A percentile compares a stretch with the other conserved stretches of the same genome.
These are phyloP conservation scores for Senecio squalidus DNA, from an alignment of 140 eudicot genomes.

Conservation along the genomic window DNA sequence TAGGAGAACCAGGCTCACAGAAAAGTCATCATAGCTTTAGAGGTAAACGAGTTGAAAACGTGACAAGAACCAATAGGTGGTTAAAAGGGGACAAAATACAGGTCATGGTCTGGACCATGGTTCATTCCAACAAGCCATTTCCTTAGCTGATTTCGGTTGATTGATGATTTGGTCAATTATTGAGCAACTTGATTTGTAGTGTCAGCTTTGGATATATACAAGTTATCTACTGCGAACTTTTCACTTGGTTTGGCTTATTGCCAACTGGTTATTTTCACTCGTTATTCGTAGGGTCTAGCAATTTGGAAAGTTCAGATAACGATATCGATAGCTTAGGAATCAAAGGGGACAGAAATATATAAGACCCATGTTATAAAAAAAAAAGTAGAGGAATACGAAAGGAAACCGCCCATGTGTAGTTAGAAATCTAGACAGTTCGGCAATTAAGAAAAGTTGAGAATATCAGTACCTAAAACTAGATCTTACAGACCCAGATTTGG, in stretches of 20 bases:
- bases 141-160: background rate
- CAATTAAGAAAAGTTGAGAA: background rate
- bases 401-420: background rate
- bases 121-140: constrained; percentile 34
- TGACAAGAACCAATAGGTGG: constrained; percentile 16
- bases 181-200: constrained; percentile 12
- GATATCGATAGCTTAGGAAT: background rate
- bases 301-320: background rate
- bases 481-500: no score
- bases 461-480: no score
- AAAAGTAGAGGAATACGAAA: background rate
- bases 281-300: constrained; percentile 9
- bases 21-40: constrained; percentile 5
- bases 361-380: background rate
- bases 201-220: constrained; percentile 16
- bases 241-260: background rate
- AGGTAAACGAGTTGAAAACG: background rate
- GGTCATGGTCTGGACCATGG: constrained; percentile 37
- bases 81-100: constrained; percentile 38
- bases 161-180: background rate
- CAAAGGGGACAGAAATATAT: background rate
- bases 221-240: background rate
- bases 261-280: constrained; percentile 13
- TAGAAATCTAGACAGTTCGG: background rate
- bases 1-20: constrained; percentile 9